These are phyloP conservation scores for Boletales sp. DNA, from an alignment of 768 basidiomycete species.

Conservation along the genomic window DNA sequence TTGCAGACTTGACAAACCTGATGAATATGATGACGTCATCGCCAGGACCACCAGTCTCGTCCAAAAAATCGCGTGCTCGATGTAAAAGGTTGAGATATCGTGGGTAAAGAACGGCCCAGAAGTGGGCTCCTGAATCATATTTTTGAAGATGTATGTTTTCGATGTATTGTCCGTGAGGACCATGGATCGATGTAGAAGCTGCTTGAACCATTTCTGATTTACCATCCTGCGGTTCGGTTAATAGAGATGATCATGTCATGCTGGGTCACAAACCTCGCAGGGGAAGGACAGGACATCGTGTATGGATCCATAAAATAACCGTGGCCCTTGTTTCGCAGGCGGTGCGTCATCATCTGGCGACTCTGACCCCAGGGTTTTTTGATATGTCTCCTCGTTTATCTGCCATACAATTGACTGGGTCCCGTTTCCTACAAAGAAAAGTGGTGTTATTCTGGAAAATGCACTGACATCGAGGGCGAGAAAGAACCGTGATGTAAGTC, in stretches of 20 bases:
- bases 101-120: slow-evolving; percentile 54
- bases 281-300: slow-evolving; percentile 93
- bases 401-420: slow-evolving; percentile 91
- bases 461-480: background rate
- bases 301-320: slow-evolving; percentile 86
- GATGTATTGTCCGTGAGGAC: slow-evolving; percentile 1
- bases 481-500: slow-evolving; percentile 36
- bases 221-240: slow-evolving; percentile 57
- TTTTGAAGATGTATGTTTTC: slow-evolving; percentile 25
- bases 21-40: slow-evolving; percentile 82
- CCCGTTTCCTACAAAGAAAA: slow-evolving; percentile 65
- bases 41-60: slow-evolving; percentile 57
- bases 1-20: slow-evolving; percentile 48
- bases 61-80: slow-evolving; percentile 68
- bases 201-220: slow-evolving; percentile 76
- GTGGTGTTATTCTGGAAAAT: background rate
- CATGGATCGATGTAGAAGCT: slow-evolving; percentile 50
- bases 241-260: background rate
- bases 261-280: slow-evolving; percentile 61
- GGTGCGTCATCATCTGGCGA: slow-evolving; percentile 19
- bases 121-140: slow-evolving; percentile 11
- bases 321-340: slow-evolving; percentile 41
- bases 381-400: slow-evolving; percentile 85
- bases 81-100: slow-evolving; percentile 55
- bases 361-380: slow-evolving; percentile 57